Evolutionary conservation across 2,329 filamentous ascomycete species (phyloP), one percentile per base, ranked within the genome.

Genomic region (Ustulina deusta): DNA sequence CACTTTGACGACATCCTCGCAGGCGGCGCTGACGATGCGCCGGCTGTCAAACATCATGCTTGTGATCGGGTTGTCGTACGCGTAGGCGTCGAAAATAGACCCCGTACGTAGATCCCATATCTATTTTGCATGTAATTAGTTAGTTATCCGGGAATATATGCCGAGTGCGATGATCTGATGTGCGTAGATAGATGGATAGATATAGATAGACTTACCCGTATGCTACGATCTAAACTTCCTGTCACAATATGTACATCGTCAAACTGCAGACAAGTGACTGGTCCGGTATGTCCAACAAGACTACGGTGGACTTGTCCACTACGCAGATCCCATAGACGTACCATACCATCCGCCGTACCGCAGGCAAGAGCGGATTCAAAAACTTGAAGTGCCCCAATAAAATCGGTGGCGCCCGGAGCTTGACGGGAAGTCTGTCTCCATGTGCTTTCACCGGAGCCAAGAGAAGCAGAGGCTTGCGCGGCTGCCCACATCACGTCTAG

Each of bases 91-190:
- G 79, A 92, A 92, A 74, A 99, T 97, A 38, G 94, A 94, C 52
- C 96, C 96, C 13, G 94, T 98, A 62, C 96, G 92, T 64, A 99
- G 91, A 81, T 99, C 96, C 96, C 96, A 99, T 78, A 99, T 98
- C 94, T 98, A 77, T 58, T 40, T 40, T 9, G 15, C 1, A 3
- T 0, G 17, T 42, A 4, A n/a, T 68, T 65, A 58, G 52, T 56
- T 15, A 51, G 11, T 22, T 22, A 17, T 32, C 22, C 2, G 22
- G 17, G 20, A 40, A 20, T 9, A 5, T 36, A 51, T 7, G 20
- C 27, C 34, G 32, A 56, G 6, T 0, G 7, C 13, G 6, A 1
- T 17, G 6, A n/a, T 27, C 13, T 10, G 0, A 27, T 36, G 6
- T 52, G 20, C 34, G 34, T 9, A 0, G n/a, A n/a, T n/a, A n/a